Conservation (phyloP, 148 eudicot species). For the Tetragonia tetragonoides region DNA sequence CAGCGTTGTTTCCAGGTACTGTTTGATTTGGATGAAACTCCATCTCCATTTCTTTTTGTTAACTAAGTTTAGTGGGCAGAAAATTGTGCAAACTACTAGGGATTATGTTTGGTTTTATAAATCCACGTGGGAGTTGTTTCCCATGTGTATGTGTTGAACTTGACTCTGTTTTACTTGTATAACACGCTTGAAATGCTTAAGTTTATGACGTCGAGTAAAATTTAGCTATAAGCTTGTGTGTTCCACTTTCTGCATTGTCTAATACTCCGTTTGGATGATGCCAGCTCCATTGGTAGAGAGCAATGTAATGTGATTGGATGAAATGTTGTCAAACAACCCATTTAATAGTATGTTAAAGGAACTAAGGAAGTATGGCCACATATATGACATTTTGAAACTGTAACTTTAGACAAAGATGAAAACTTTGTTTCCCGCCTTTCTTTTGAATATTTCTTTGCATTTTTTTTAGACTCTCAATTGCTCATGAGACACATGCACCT, state of each 20-base stretch:
- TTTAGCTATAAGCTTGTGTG: background rate
- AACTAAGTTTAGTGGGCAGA: background rate
- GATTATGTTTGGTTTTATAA: background rate
- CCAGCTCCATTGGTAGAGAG: too few relatives aligned
- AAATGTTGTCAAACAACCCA: too few relatives aligned
- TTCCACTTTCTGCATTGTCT: background rate
- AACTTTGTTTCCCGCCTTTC: too few relatives aligned
- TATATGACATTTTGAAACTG: too few relatives aligned
- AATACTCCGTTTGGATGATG: background rate
- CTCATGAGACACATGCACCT: too few relatives aligned
- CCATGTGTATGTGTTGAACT: background rate
- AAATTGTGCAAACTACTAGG: background rate
- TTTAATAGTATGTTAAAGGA: too few relatives aligned
- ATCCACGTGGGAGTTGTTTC: background rate
- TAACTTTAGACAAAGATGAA: too few relatives aligned
- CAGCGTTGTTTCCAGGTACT: constrained; percentile 13
- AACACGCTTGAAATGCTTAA: background rate
- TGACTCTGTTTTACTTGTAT: background rate
- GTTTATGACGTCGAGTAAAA: background rate
- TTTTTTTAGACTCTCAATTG: too few relatives aligned
- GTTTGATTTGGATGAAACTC: constrained; percentile 23
- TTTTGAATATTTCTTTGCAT: too few relatives aligned
- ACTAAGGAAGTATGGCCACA: too few relatives aligned
- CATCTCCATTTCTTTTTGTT: background rate
- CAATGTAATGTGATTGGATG: too few relatives aligned